A percentile compares a stretch with the other conserved stretches of the same genome.
Conservation (phyloP, 352 stramenopile genomes). For the Thraustotheca clavata region DNA sequence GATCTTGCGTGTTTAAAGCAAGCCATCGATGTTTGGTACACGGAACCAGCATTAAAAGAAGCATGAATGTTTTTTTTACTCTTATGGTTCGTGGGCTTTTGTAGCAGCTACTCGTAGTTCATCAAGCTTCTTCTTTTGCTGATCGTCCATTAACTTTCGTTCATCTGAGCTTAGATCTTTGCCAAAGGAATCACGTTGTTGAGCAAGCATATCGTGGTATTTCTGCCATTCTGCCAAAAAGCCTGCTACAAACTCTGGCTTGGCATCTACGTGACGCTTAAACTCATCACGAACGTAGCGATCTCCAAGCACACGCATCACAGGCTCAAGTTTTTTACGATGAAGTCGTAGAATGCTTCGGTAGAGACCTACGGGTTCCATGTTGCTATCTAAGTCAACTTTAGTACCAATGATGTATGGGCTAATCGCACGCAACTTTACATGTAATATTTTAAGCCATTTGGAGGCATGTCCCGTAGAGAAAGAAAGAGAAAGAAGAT, state of each 20-base stretch:
- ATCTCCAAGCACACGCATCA: conserved; percentile 78
- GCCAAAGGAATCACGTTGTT: conserved; percentile 55
- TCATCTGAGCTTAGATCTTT: conserved; percentile 53
- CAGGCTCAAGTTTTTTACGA: conserved; percentile 53
- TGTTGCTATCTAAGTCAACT: not conserved
- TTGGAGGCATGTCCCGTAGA: too few relatives aligned
- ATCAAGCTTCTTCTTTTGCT: conserved; percentile 61
- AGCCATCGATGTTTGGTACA: not conserved
- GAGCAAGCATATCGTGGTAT: conserved; percentile 51
- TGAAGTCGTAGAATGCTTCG: conserved; percentile 73
- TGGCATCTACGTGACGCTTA: conserved; percentile 68
- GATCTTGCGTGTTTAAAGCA: not conserved
- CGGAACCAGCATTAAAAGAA: not conserved
- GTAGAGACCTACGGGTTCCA: conserved; percentile 71
- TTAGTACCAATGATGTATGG: not conserved
- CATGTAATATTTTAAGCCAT: too few relatives aligned
- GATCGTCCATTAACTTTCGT: conserved; percentile 43
- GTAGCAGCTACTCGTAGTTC: conserved; percentile 64
- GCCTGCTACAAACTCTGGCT: conserved; percentile 61
- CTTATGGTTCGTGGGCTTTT: conserved; percentile 34
- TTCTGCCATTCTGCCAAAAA: conserved; percentile 74
- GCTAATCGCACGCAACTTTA: conserved; percentile 6
- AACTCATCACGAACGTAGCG: conserved; percentile 82
- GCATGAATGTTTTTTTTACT: not conserved
- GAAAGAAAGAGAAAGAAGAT: too few relatives aligned